These are phyloP conservation scores for Closterium sp. DNA, from an alignment of 139 green algal species.

Conservation along the genomic window DNA sequence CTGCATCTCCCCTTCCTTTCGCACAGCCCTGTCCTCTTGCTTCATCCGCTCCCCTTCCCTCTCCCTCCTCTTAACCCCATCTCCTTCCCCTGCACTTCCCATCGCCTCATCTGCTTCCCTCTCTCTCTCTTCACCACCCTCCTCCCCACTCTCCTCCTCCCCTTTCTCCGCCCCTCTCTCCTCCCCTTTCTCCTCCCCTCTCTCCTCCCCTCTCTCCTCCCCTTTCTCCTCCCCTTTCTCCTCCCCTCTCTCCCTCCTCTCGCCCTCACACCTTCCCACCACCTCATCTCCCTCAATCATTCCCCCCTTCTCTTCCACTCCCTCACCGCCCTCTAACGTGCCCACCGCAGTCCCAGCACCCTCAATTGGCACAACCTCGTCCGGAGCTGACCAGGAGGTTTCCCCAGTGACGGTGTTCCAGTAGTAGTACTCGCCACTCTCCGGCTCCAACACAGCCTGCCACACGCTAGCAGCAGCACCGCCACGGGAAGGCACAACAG, in stretches of 20 bases:
- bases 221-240: no score
- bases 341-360: background rate
- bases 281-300: background rate
- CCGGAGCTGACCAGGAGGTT: background rate
- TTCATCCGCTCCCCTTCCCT: background rate
- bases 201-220: no score
- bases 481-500: no score
- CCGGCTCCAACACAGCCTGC: background rate
- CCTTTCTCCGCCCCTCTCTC: no score
- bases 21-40: background rate
- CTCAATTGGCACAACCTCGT: background rate
- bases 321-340: background rate
- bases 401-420: background rate
- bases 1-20: background rate
- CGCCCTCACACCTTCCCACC: background rate
- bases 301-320: background rate
- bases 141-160: background rate
- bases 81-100: no score
- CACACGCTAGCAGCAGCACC: background rate
- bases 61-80: no score
- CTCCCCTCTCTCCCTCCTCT: background rate
- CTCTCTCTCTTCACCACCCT: background rate
- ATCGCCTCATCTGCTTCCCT: background rate
- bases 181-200: no score
- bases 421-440: conserved; percentile 2